Conservation (phyloP, 2,329 filamentous ascomycete species). For the Lithohypha guttulata region DNA sequence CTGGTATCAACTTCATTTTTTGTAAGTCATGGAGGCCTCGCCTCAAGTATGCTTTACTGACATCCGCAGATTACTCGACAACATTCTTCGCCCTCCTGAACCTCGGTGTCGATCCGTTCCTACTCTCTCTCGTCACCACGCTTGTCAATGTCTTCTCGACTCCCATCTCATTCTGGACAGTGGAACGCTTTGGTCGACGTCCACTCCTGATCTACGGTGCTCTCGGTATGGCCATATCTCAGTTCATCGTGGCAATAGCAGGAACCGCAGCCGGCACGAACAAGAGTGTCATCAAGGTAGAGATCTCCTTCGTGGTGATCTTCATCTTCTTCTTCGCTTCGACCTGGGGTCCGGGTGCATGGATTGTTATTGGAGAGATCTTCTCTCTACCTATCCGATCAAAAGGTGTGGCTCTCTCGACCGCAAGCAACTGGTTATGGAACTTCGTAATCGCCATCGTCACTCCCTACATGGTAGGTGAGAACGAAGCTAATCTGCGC, state of each 20-base stretch:
- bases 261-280: slow-evolving; percentile 32
- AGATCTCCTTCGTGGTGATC: slow-evolving; percentile 65
- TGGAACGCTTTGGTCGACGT: slow-evolving; percentile 53
- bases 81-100: slow-evolving; percentile 36
- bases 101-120: slow-evolving; percentile 33
- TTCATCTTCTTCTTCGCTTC: slow-evolving; percentile 87
- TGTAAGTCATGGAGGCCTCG: too few relatives aligned
- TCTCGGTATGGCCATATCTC: slow-evolving; percentile 41
- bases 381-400: slow-evolving; percentile 81
- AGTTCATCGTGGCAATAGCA: slow-evolving; percentile 56
- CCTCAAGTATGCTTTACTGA: too few relatives aligned
- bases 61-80: slow-evolving; percentile 18
- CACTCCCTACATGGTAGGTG: slow-evolving; percentile 22
- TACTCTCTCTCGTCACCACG: slow-evolving; percentile 43
- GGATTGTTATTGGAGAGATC: slow-evolving; percentile 72
- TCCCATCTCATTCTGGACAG: slow-evolving; percentile 61
- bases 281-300: slow-evolving; percentile 30
- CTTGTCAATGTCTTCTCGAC: slow-evolving; percentile 44
- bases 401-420: slow-evolving; percentile 74
- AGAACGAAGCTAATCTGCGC: slow-evolving; percentile 43
- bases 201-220: slow-evolving; percentile 40
- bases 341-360: slow-evolving; percentile 72
- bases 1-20: slow-evolving; percentile 40
- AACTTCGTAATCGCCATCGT: slow-evolving; percentile 41
- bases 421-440: slow-evolving; percentile 65